Evolutionary conservation across 23 red algal species (phyloP), one percentile per base, ranked within the genome.

Genomic region (Agarophyton chilense): DNA sequence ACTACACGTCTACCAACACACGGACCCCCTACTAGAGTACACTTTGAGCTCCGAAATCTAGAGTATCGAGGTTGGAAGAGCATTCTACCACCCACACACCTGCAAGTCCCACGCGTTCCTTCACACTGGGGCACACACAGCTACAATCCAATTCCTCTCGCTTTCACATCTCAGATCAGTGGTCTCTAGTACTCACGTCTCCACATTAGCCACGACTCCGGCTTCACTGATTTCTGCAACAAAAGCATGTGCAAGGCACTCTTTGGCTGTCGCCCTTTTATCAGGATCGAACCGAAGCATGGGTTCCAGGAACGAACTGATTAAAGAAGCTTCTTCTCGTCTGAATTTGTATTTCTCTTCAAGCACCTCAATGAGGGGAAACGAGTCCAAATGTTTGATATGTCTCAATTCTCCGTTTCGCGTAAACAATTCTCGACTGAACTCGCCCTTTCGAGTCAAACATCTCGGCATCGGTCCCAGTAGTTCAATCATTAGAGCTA

Each of bases 401-500:
- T 91, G 86, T 67, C 88, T 44, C 32, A 96, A 63, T 68, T 96
- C 62, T 43, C 93, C 96, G 18, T 92, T 60, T 4, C 89, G 55
- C 14, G 83, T 94, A 50, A 98, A 94, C 52, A 90, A 66, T 67
- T 94, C 87, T 52, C 90, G 36, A 28, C 91, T 53, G 53, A 95
- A 95, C 40, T 75, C 89, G 63, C 92, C 96, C 22, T 91, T 82
- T 72, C 62, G 65, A 22, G 87, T 77, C 36, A 98, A 70, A 73
- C 72, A 64, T 42, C 51, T 50, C 32, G 96, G 96, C 83, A 98
- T 90, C 16, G 87, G 78, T 25, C 97, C 97, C 17, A 99, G 22
- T 34, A 99, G 53, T 83, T 99, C 97, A 4, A 99, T 90, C 79
- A 95, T 92, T 63, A 94, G 67, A 42, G 88, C 97, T 19, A 99